Conservation (phyloP, 306 rosid genomes). For the Dryas octopetala region DNA sequence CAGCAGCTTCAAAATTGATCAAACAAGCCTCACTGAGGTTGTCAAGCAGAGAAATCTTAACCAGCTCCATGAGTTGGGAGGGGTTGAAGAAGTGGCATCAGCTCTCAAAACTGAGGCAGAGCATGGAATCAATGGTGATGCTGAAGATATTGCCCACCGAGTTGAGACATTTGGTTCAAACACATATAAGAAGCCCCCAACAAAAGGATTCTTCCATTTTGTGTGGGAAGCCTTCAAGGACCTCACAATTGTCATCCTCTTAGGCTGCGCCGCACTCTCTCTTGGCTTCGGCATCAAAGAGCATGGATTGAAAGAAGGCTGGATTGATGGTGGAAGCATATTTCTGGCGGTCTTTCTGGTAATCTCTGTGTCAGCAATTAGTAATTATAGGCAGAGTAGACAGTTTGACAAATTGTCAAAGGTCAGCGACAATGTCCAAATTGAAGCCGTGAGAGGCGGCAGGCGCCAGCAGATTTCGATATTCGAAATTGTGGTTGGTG, state of each 20-base stretch:
- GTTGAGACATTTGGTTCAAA: constrained; percentile 35
- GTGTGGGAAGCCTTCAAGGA: too few relatives aligned
- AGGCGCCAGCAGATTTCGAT: constrained; percentile 34
- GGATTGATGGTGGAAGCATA: constrained; percentile 45
- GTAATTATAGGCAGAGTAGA: constrained; percentile 36
- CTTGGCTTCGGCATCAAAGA: too few relatives aligned
- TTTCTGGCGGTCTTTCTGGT: constrained; percentile 38
- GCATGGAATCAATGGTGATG: constrained; percentile 26
- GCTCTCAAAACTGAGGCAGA: constrained; percentile 26
- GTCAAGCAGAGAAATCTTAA: constrained; percentile 36
- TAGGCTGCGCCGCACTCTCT: too few relatives aligned
- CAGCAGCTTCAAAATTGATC: constrained; percentile 20
- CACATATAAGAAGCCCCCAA: too few relatives aligned
- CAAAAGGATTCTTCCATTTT: too few relatives aligned
- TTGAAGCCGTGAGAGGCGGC: constrained; percentile 39
- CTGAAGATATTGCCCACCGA: constrained; percentile 21
- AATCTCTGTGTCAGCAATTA: constrained; percentile 29
- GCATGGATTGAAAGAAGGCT: constrained; percentile 40
- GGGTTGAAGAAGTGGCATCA: constrained; percentile 35
- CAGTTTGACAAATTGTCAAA: constrained; percentile 42
- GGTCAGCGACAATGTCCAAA: constrained; percentile 33
- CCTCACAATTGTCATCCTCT: too few relatives aligned
- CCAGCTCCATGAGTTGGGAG: constrained; percentile 28
- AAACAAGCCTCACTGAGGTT: constrained; percentile 21
- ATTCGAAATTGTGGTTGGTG: constrained; percentile 47